Conservation (phyloP, 768 basidiomycete species). For the Lyophyllum atratum region DNA sequence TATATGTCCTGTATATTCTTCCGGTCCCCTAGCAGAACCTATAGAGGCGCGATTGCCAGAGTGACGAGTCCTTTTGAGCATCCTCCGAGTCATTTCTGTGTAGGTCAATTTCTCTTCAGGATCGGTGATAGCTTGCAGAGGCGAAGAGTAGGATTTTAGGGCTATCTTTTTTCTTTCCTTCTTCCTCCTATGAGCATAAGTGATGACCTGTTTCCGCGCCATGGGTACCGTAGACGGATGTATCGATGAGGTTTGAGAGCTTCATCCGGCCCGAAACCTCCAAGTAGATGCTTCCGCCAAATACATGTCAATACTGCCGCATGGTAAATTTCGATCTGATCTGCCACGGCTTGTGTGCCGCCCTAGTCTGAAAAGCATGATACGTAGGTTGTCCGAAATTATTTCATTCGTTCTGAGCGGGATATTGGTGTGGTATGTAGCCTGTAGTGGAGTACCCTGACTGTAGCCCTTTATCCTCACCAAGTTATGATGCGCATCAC, state of each 20-base stretch:
- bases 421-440: no score
- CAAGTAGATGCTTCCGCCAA: not conserved
- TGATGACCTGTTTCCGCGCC: constrained; percentile 20
- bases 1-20: not conserved
- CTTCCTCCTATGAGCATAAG: constrained; percentile 18
- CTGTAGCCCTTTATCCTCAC: no score
- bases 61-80: constrained; percentile 20
- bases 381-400: no score
- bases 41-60: constrained; percentile 1
- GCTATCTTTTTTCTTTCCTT: not conserved
- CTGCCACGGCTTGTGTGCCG: no score
- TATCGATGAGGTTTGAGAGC: not conserved
- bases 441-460: no score
- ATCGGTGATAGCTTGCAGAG: constrained; percentile 9
- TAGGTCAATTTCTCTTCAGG: constrained; percentile 12
- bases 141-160: constrained; percentile 10
- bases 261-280: not conserved
- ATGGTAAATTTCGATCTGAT: no score
- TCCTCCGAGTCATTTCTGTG: constrained; percentile 19
- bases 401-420: no score
- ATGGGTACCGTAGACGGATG: constrained; percentile 4
- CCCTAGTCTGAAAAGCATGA: no score
- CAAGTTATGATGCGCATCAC: no score
- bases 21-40: not conserved
- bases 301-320: not conserved